Evolutionary conservation across 2,329 filamentous ascomycete species (phyloP), one percentile per base, ranked within the genome.

Genomic region (Pseudogymnoascus pannorum): DNA sequence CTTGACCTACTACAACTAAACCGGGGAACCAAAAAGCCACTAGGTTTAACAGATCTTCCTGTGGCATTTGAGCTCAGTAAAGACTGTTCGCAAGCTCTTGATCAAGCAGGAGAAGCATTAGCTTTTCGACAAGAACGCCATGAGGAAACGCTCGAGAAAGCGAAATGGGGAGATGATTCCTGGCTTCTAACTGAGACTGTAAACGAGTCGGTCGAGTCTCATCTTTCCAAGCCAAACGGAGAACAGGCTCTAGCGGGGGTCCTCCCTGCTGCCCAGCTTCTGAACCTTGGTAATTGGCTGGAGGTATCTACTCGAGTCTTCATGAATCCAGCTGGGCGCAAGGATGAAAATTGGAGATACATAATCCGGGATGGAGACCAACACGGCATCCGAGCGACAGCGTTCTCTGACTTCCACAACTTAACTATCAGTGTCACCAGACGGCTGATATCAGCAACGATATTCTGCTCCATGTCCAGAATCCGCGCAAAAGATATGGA

Each of bases 371-470:
- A 59, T 26, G 72, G 72, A 59, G 68, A 68, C 3, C 79, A 83
- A 61, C 92, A 92, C 0, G 84, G 87, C 0, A 83, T 96, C 20
- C 86, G 88, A 66, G 82, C 86, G 5, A 92, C 89, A 1, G 86
- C 89, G 0, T 80, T 95, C n/a, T 80, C 83, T 4, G 90, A 94
- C 67, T 87, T 96, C 48, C 81, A 92, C 68, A 82, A 82, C 7
- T 73, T 96, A 1, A 78, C 82, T 0, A 72, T 88, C 1, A 88
- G 82, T 60, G 66, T 94, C 12, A 92, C 89, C 0, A 84, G 83
- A 62, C 81, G 89, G 11, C 74, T 96, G 1, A 77, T 94, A 1
- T 83, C 89, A 54, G 83, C 88, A 0, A 78, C 84, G 0, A 75
- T 94, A 0, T 88, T 87, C 67, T 82, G 91, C 62, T 83, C 87